Evolutionary conservation across 2,329 filamentous ascomycete genomes (phyloP), one percentile per base, ranked within the genome.

Genomic region (Ophiostoma novo-ulmi): DNA sequence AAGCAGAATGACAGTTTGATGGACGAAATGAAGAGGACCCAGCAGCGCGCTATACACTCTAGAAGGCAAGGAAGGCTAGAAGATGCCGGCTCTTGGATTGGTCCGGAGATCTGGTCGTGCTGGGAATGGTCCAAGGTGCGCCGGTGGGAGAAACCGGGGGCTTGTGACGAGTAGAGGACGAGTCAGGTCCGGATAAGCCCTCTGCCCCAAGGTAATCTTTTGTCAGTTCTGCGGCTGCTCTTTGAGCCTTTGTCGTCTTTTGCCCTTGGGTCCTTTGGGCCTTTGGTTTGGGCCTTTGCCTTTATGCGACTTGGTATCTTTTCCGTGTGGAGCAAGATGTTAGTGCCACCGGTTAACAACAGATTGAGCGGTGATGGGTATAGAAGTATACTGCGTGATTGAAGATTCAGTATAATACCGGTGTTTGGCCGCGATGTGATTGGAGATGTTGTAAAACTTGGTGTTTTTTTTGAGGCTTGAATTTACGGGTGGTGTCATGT

Each of bases 31-130:
- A 61, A 35, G 58, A 64, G 31, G 14, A 39, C 39, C 61, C 61
- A n/a, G 61, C 35, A 38, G 36, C 36, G 61, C 58, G 69, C 61
- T 65, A 31, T 20, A 3, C 41, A 52, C 17, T 35, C 22, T 20
- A 31, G n/a, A 58, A 55, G 48, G 48, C 44, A 8, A 63, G 67
- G 67, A 65, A 39, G 67, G 6, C 61, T 67, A 52, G 67, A 55
- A 71, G 69, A 70, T 70, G 69, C 69, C 67, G 64, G 64, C 61
- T 70, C 48, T 63, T 69, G 70, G 69, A 72, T 70, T 69, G 70
- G 70, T 69, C 68, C 58, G 65, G 65, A 61, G 64, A 65, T 52
- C 70, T 70, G 38, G 65, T 52, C 35, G 35, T 67, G 58, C 39
- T 55, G n/a, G 20, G 17, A 31, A 26, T 26, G 63, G n/a, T 10